Base-by-base conservation (phyloP, 2,329 filamentous ascomycete genomes). In the Neofusicoccum laricinum region DNA sequence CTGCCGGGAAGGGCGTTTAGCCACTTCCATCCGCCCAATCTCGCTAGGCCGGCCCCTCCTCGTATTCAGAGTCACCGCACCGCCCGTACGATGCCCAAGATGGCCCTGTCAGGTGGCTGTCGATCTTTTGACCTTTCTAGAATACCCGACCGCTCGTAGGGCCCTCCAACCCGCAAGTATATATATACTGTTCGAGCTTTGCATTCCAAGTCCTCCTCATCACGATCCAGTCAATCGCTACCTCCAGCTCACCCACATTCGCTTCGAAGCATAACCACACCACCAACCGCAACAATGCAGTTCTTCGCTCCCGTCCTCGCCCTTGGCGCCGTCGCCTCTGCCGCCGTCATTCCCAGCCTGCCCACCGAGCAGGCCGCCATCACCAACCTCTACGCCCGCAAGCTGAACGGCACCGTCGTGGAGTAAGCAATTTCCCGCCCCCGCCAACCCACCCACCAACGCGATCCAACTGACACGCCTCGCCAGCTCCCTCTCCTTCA, bases 241-340 rank as follows among this genome's bases (percentile, higher is more conserved):
- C 25, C 7, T 7, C 51, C 38, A 30, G n/a, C 3, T n/a, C 19
- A 41, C 3, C 38, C 38, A 45, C 53, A 58, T 4, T 58, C 53
- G 17, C 34, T 43, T 34, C 38, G 25, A 55, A 25, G 2, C n/a
- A 30, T 30, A 55, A 21, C 11, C 50, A 2, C 11, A 0, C 21
- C 69, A 68, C 69, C 66, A 67, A 71, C 72, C 71, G 71, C 74
- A 75, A 78, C 74, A 64, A 78, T 78, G 77, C 72, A 71, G 66
- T 77, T 73, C 71, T 72, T 71, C 65, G 67, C 71, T 65, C 63
- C 73, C 65, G 69, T 68, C 66, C 50, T 55, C 21, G 51, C 51
- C 8, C 36, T 64, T 17, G 40, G 41, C 51, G 25, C 43, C 41
- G 19, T 58, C 30, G 62, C 34, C 50, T 41, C 62, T 34, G 62